Percentiles rank a stretch among this genome's conserved stretches.
Evolutionary conservation across 2,329 filamentous ascomycete genomes (phyloP).

Genomic region (Trichoderma lentiforme): DNA sequence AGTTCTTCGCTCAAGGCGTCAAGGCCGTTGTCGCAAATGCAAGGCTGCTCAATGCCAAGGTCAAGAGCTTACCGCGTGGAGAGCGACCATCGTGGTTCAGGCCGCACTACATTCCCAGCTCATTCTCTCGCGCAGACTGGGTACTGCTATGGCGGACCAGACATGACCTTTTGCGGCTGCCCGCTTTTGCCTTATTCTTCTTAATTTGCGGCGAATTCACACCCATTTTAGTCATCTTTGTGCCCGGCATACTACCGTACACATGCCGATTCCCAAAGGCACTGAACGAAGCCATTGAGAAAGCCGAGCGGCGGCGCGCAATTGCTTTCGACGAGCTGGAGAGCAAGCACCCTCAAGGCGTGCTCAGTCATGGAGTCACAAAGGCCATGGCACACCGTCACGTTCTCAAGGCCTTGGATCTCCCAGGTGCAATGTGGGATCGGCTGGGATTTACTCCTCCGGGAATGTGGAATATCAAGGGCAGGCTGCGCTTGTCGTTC

Average conservation of each 20-base stretch:
- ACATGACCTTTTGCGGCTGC: slow-evolving; percentile 73
- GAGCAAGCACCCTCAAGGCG: slow-evolving; percentile 33
- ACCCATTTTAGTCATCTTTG: slow-evolving; percentile 69
- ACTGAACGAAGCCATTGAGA: slow-evolving; percentile 54
- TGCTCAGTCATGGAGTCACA: slow-evolving; percentile 33
- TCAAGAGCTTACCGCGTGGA: slow-evolving; percentile 46
- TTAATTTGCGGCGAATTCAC: slow-evolving; percentile 83
- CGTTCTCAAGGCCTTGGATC: slow-evolving; percentile 41
- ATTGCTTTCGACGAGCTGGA: slow-evolving; percentile 46
- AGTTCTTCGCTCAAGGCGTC: slow-evolving; percentile 85
- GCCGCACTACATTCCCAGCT: slow-evolving; percentile 33
- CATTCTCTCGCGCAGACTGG: slow-evolving; percentile 61
- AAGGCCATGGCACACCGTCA: slow-evolving; percentile 33
- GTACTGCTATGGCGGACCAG: slow-evolving; percentile 65
- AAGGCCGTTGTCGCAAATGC: slow-evolving; percentile 70
- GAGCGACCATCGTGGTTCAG: slow-evolving; percentile 46
- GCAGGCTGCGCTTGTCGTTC: slow-evolving; percentile 57
- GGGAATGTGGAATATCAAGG: slow-evolving; percentile 50
- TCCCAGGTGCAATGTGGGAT: slow-evolving; percentile 51
- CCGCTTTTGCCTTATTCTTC: slow-evolving; percentile 72
- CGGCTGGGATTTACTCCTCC: slow-evolving; percentile 46
- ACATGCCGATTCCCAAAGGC: slow-evolving; percentile 82
- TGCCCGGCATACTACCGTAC: slow-evolving; percentile 70
- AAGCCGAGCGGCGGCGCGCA: slow-evolving; percentile 51
- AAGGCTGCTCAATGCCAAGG: slow-evolving; percentile 45